Evolutionary conservation across 129 eudicot genomes (phyloP).

Genomic region (Gnaphalium uliginosum): DNA sequence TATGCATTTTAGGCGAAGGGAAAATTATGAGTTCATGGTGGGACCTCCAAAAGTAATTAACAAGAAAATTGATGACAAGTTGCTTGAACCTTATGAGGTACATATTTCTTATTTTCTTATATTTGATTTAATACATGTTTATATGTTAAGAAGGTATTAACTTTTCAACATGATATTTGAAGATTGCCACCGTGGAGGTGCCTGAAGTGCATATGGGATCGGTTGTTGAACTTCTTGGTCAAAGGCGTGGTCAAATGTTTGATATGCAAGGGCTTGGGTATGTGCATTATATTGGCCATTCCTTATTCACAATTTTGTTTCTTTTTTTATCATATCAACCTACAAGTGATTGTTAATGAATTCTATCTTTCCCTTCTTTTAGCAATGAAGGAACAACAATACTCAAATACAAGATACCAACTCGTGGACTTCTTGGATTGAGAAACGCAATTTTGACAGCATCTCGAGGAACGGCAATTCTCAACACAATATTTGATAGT

Average conservation of each 20-base stretch:
- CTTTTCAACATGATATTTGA: constrained; percentile 15
- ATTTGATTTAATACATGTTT: background rate
- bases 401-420: constrained; percentile 85
- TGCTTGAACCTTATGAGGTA: constrained; percentile 98
- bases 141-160: background rate
- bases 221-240: constrained; percentile 94
- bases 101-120: constrained; percentile 10
- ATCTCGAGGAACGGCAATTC: constrained; percentile 94
- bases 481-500: constrained; percentile 91
- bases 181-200: constrained; percentile 94
- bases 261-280: constrained; percentile 95
- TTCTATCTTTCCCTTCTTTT: background rate
- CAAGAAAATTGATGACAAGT: constrained; percentile 64
- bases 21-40: constrained; percentile 98
- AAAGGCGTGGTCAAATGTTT: constrained; percentile 94
- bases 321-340: background rate
- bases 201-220: constrained; percentile 81
- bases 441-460: constrained; percentile 87
- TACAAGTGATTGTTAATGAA: background rate
- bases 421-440: constrained; percentile 92
- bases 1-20: constrained; percentile 75
- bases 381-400: constrained; percentile 88
- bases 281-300: constrained; percentile 17
- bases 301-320: background rate
- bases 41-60: constrained; percentile 99